phyloP scores from a whole-genome alignment of 441 rosid species.

The Flueggea neowawraea region DNA sequence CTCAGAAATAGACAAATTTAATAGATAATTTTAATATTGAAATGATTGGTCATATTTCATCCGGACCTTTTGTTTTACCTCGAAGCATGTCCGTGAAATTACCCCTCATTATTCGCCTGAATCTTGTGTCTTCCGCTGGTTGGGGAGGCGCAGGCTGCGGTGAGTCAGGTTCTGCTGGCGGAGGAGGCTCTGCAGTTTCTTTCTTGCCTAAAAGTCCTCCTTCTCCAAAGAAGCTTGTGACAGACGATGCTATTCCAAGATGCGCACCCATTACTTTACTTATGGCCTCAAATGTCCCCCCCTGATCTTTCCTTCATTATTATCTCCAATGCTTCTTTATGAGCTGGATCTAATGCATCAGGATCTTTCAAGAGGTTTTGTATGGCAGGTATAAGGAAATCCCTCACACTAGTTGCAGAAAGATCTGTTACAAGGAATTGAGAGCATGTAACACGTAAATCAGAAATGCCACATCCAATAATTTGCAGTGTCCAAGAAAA shows the following conservation, averaged over 20 bases:
- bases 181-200: conserved; percentile 43
- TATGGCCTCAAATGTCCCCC: conserved; percentile 77
- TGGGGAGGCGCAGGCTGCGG: conserved; percentile 38
- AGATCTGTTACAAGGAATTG: conserved; percentile 48
- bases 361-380: conserved; percentile 82
- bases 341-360: conserved; percentile 92
- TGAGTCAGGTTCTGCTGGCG: conserved; percentile 42
- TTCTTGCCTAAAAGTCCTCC: conserved; percentile 81
- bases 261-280: conserved; percentile 96
- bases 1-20: no score
- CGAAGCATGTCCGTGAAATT: conserved; percentile 87
- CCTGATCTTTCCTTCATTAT: conserved; percentile 90
- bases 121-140: conserved; percentile 77
- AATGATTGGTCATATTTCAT: conserved; percentile 38
- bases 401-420: conserved; percentile 64
- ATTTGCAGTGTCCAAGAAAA: no score
- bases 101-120: conserved; percentile 93
- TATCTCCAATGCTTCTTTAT: conserved; percentile 96
- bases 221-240: conserved; percentile 87
- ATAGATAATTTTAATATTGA: no score
- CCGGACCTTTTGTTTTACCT: conserved; percentile 59
- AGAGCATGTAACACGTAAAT: background rate
- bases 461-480: no score
- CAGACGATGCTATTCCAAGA: conserved; percentile 88
- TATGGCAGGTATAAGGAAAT: conserved; percentile 76